Conservation (phyloP, 257 asterid genomes). For the Anisodus tanguticus region DNA sequence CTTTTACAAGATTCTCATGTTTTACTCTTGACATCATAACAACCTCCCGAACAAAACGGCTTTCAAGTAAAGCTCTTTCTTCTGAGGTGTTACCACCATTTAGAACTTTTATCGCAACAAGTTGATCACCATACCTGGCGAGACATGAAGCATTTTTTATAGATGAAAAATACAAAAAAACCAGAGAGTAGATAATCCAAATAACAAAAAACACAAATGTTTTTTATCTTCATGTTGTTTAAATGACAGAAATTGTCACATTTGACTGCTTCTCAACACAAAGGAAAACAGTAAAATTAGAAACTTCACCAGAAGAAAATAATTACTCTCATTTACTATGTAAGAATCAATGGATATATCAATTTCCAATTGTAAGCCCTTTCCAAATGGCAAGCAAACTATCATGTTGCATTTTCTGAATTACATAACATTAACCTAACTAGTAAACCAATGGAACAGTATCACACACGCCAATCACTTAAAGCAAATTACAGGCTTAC, state of each 20-base stretch:
- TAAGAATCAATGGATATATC: slow-evolving; percentile 27
- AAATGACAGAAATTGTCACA: background rate
- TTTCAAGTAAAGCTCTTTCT: slow-evolving; percentile 75
- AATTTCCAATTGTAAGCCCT: background rate
- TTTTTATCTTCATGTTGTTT: background rate
- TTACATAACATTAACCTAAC: background rate
- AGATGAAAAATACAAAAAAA: slow-evolving; percentile 3
- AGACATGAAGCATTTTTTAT: background rate
- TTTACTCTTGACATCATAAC: slow-evolving; percentile 91
- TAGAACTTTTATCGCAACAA: slow-evolving; percentile 93
- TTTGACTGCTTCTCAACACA: slow-evolving; percentile 19
- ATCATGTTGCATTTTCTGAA: slow-evolving; percentile 15
- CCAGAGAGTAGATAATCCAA: slow-evolving; percentile 27
- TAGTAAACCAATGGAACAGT: slow-evolving; percentile 31
- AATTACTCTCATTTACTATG: background rate
- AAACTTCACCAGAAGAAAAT: slow-evolving; percentile 7
- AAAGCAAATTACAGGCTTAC: slow-evolving; percentile 1
- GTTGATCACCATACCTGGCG: slow-evolving; percentile 77
- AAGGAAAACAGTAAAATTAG: background rate
- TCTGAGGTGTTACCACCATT: slow-evolving; percentile 69
- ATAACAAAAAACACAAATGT: background rate
- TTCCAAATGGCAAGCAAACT: slow-evolving; percentile 23
- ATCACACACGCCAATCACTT: background rate
- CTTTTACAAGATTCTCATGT: slow-evolving; percentile 96
- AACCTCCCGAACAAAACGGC: slow-evolving; percentile 89